Percentiles rank a stretch among this genome's conserved stretches.
Evolutionary conservation across 352 stramenopile species (phyloP).

Genomic region (Globisporangium parvum): DNA sequence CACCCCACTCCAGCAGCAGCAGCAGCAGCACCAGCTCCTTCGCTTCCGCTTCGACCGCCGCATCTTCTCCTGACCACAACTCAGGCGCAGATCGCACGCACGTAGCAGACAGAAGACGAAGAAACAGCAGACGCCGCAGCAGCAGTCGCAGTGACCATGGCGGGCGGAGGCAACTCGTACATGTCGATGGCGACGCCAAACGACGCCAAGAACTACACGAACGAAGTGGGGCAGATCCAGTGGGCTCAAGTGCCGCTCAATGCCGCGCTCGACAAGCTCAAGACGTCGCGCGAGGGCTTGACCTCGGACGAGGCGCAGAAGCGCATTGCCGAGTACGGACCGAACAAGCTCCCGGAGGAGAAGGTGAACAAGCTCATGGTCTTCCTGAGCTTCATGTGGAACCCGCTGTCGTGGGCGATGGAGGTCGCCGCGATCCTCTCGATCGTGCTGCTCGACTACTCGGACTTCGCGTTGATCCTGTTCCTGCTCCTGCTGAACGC

Average conservation of each 20-base stretch:
- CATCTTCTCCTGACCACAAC: no score
- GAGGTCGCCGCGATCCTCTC: conserved; percentile 63
- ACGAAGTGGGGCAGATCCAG: conserved; percentile 70
- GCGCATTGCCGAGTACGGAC: conserved; percentile 67
- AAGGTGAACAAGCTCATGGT: conserved; percentile 75
- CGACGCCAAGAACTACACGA: conserved; percentile 75
- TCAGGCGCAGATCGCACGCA: no score
- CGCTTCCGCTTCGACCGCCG: no score
- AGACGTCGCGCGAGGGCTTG: conserved; percentile 58
- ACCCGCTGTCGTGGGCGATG: conserved; percentile 82
- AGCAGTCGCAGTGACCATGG: conserved; percentile 31
- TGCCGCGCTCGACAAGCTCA: conserved; percentile 79
- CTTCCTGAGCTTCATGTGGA: conserved; percentile 80
- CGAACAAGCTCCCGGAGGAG: conserved; percentile 78
- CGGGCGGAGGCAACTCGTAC: conserved; percentile 52
- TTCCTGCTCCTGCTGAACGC: conserved; percentile 69
- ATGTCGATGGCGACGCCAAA: conserved; percentile 77
- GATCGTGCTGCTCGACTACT: conserved; percentile 74
- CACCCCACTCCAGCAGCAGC: neutral
- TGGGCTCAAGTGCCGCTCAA: conserved; percentile 72
- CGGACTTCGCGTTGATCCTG: conserved; percentile 67
- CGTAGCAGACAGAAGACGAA: no score
- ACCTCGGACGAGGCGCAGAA: conserved; percentile 70
- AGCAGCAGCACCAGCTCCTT: neutral
- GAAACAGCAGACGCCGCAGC: conserved; percentile 8